Evolutionary conservation across 176 grass and related monocot genomes (phyloP).

Genomic region (Oryza meridionalis): DNA sequence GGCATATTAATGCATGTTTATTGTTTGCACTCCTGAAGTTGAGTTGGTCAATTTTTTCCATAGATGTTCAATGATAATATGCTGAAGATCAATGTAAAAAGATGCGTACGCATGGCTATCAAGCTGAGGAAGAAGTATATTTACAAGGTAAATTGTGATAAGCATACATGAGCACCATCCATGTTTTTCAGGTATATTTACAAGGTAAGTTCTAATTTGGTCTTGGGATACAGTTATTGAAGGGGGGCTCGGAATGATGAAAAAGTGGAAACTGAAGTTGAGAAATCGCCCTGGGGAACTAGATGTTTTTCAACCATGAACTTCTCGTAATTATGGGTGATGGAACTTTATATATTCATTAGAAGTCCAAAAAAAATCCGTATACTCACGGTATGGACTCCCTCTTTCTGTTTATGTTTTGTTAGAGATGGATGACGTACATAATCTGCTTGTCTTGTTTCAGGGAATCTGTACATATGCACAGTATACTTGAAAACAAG

Average conservation of each 20-base stretch:
- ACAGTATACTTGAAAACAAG: conserved; percentile 24
- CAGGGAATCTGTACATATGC: conserved; percentile 49
- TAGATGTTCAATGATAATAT: conserved; percentile 99
- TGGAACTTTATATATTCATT: background rate
- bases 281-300: background rate
- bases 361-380: background rate
- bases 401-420: background rate
- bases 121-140: conserved; percentile 85
- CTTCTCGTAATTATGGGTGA: conserved; percentile 8
- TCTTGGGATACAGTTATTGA: conserved; percentile 41
- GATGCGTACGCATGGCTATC: conserved; percentile 83
- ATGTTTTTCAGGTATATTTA: conserved; percentile 34
- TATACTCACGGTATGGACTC: conserved; percentile 21
- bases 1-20: conserved; percentile 3
- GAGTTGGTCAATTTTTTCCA: background rate
- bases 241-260: conserved; percentile 42
- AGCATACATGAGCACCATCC: background rate
- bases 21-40: background rate
- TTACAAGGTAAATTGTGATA: conserved; percentile 60
- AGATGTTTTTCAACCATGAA: conserved; percentile 23
- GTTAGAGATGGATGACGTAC: background rate
- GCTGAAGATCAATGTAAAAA: conserved; percentile 92
- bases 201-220: conserved; percentile 57
- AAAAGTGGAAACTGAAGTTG: conserved; percentile 37
- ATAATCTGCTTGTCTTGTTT: background rate